A percentile compares a stretch with the other conserved stretches of the same genome.
These are phyloP conservation scores for Agaricales sp. DNA, from an alignment of 1,284 basidiomycete species.

Conservation along the genomic window DNA sequence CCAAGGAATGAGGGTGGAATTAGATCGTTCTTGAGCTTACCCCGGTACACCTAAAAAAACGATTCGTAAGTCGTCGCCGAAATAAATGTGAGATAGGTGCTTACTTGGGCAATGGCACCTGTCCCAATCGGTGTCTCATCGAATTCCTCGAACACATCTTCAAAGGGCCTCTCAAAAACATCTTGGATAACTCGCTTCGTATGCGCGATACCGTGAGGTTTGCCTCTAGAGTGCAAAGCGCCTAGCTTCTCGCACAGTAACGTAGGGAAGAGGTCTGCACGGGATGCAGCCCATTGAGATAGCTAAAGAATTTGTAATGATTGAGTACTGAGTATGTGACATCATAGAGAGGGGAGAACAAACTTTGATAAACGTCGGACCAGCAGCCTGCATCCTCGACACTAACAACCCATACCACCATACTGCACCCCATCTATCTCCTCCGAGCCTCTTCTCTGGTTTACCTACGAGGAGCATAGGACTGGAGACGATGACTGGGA, in stretches of 20 bases:
- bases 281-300: constrained; percentile 96
- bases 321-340: constrained; percentile 10
- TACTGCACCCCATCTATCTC: constrained; percentile 77
- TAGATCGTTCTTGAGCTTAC: constrained; percentile 74
- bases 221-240: constrained; percentile 83
- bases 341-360: constrained; percentile 11
- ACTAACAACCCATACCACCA: constrained; percentile 97
- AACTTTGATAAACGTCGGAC: constrained; percentile 97
- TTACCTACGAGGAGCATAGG: constrained; percentile 83
- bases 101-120: constrained; percentile 95
- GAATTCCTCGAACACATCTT: constrained; percentile 90
- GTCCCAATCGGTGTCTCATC: constrained; percentile 84
- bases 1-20: constrained; percentile 74
- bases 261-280: constrained; percentile 91
- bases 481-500: constrained; percentile 76
- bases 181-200: constrained; percentile 79
- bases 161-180: constrained; percentile 77
- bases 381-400: constrained; percentile 85
- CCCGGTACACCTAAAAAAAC: constrained; percentile 66
- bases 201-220: constrained; percentile 74
- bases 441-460: constrained; percentile 39
- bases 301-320: constrained; percentile 39
- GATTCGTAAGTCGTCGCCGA: constrained; percentile 3
- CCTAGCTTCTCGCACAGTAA: constrained; percentile 84
- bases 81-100: constrained; percentile 11